These are phyloP conservation scores for Astrocystis sublimbata DNA, from an alignment of 495 filamentous ascomycete genomes.

Conservation along the genomic window DNA sequence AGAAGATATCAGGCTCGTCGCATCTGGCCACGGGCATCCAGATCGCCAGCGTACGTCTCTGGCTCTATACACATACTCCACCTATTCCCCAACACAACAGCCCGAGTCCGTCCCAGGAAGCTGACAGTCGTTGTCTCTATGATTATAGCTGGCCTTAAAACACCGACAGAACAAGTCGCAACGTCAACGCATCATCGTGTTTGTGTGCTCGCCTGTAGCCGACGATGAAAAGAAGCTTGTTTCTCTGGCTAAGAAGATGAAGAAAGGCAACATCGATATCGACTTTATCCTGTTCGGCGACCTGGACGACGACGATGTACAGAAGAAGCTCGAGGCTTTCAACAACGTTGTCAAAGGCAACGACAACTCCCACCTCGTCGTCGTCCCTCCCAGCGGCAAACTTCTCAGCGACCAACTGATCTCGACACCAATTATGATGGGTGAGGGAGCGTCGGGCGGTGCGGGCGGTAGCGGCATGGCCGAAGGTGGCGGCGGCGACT, in stretches of 20 bases:
- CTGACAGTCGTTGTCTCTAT: neutral
- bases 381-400: conserved; percentile 87
- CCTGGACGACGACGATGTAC: conserved; percentile 81
- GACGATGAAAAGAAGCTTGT: conserved; percentile 87
- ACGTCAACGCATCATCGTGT: conserved; percentile 90
- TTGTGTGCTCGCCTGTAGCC: conserved; percentile 87
- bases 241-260: conserved; percentile 95
- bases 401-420: conserved; percentile 91
- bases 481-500: conserved; percentile 58
- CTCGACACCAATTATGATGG: conserved; percentile 83
- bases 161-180: conserved; percentile 97
- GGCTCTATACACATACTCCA: too few relatives aligned
- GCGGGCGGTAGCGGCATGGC: conserved; percentile 45
- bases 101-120: neutral
- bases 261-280: conserved; percentile 89
- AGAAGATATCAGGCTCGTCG: conserved; percentile 85
- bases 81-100: too few relatives aligned
- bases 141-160: conserved; percentile 85
- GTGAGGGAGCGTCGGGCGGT: conserved; percentile 60
- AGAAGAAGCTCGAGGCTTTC: conserved; percentile 86
- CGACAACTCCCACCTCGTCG: conserved; percentile 86
- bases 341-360: conserved; percentile 86
- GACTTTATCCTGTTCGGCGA: conserved; percentile 96
- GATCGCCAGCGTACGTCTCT: conserved; percentile 76
- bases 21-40: conserved; percentile 93